Evolutionary conservation across 2,329 filamentous ascomycete species (phyloP).

Genomic region (Sclerotiophoma versabilis): DNA sequence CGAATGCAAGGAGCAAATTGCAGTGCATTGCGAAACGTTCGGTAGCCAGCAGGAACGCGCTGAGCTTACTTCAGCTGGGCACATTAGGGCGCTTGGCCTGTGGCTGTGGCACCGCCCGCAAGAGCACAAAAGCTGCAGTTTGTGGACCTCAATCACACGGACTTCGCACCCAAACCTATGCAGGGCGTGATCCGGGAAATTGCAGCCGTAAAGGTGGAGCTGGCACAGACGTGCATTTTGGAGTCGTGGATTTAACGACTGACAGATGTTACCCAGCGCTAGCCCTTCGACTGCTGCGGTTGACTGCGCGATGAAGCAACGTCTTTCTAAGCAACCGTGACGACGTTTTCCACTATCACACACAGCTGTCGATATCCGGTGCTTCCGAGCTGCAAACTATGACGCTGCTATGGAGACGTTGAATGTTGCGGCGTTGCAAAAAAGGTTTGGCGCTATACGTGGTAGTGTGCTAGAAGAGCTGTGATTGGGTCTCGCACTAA

Average conservation of each 20-base stretch:
- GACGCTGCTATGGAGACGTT: slow-evolving; percentile 15
- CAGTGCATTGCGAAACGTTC: slow-evolving; percentile 17
- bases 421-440: slow-evolving; percentile 4
- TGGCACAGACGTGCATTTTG: slow-evolving; percentile 2
- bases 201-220: slow-evolving; percentile 1
- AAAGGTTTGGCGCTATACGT: slow-evolving; percentile 9
- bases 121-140: slow-evolving; percentile 1
- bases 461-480: background rate
- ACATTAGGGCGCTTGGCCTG: background rate
- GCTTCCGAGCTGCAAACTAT: slow-evolving; percentile 5
- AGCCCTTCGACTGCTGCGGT: no score
- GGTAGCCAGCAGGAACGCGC: slow-evolving; percentile 12
- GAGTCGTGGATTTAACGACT: background rate
- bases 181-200: slow-evolving; percentile 3
- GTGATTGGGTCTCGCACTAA: slow-evolving; percentile 3
- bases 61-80: slow-evolving; percentile 4
- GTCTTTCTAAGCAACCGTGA: background rate
- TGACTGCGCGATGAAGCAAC: background rate
- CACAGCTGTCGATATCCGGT: background rate
- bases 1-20: slow-evolving; percentile 11
- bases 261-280: background rate
- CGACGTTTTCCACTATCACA: background rate
- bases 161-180: background rate
- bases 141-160: slow-evolving; percentile 1
- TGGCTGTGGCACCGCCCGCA: slow-evolving; percentile 6